These are phyloP conservation scores for Tetrapisispora nanseiensis DNA, from an alignment of 805 yeast genomes.

Conservation along the genomic window DNA sequence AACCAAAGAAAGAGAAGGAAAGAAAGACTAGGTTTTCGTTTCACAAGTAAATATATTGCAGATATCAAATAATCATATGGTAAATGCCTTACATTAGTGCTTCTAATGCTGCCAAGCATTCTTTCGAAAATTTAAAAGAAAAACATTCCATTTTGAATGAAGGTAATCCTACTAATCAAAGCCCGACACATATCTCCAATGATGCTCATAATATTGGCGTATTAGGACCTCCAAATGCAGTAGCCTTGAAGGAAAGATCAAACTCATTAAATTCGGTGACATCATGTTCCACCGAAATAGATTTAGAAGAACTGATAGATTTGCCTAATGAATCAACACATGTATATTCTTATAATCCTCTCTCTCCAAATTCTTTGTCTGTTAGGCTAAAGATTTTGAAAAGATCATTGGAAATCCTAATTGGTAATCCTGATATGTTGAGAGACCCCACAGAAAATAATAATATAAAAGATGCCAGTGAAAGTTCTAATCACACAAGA, in stretches of 20 bases:
- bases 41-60: not conserved
- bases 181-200: no score
- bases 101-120: conserved; percentile 17
- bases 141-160: conserved; percentile 16
- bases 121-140: conserved; percentile 22
- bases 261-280: conserved; percentile 7
- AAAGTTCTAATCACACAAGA: conserved; percentile 1
- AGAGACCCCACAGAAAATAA: conserved; percentile 9
- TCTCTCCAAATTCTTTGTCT: conserved; percentile 73
- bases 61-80: not conserved
- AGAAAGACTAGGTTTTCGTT: not conserved
- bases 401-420: conserved; percentile 62
- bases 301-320: conserved; percentile 38
- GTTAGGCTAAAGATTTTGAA: conserved; percentile 64
- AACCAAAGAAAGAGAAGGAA: no score
- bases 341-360: conserved; percentile 74
- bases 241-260: not conserved
- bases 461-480: not conserved
- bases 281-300: conserved; percentile 20
- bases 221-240: not conserved
- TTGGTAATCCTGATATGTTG: conserved; percentile 44
- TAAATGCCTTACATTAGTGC: conserved; percentile 29
- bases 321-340: conserved; percentile 76
- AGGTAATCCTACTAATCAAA: not conserved
- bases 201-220: not conserved